These are phyloP conservation scores for Phytophthora sojae DNA, from an alignment of 352 stramenopile species.

Conservation along the genomic window DNA sequence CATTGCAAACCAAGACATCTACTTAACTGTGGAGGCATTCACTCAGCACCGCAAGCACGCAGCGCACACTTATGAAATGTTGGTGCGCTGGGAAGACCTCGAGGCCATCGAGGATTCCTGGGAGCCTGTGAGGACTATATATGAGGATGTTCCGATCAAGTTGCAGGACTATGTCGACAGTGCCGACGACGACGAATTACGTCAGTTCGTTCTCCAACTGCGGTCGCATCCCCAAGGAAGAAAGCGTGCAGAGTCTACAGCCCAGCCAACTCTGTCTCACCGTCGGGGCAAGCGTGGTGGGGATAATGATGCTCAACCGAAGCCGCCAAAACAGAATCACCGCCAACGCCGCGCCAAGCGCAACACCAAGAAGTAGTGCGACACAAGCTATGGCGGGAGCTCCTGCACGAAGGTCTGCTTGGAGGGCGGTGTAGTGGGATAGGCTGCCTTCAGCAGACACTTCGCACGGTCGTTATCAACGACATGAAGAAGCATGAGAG, in stretches of 20 bases:
- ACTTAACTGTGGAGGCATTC: conserved; percentile 15
- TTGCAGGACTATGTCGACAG: conserved; percentile 1
- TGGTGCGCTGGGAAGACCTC: background rate
- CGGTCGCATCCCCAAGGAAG: background rate
- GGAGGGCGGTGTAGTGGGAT: conserved; percentile 3
- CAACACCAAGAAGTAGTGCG: background rate
- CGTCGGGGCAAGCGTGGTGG: background rate
- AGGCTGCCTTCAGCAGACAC: conserved; percentile 2
- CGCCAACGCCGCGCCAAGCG: background rate
- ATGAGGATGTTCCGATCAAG: conserved; percentile 4
- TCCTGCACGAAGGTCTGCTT: conserved; percentile 2
- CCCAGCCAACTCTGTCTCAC: background rate
- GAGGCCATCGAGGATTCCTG: conserved; percentile 1
- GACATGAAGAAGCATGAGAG: conserved; percentile 5
- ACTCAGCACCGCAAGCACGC: conserved; percentile 7
- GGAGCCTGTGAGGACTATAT: conserved; percentile 1
- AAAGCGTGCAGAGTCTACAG: background rate
- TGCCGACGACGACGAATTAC: background rate
- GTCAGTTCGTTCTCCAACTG: background rate
- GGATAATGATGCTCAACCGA: background rate
- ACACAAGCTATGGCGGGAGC: background rate
- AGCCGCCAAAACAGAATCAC: background rate
- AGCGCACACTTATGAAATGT: background rate
- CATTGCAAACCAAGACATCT: conserved; percentile 15
- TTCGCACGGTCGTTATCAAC: conserved; percentile 6